Evolutionary conservation across 2,329 filamentous ascomycete species (phyloP).

Genomic region (Aureobasidium namibiae): DNA sequence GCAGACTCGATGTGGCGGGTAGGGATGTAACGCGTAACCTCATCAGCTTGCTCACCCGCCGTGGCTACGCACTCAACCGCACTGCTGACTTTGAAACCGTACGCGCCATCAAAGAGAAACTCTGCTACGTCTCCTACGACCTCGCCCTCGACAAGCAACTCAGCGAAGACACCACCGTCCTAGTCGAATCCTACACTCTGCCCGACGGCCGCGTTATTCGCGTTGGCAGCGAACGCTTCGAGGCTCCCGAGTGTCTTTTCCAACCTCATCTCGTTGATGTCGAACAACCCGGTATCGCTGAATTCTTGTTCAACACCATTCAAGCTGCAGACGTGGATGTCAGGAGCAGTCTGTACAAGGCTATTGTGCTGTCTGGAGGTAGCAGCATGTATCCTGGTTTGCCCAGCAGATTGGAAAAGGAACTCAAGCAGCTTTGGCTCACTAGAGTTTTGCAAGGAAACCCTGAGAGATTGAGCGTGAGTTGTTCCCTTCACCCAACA

Average conservation of each 20-base stretch:
- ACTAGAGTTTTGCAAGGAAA: conserved; percentile 84
- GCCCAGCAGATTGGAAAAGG: conserved; percentile 91
- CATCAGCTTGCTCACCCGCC: conserved; percentile 84
- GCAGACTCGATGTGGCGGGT: conserved; percentile 87
- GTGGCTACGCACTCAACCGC: conserved; percentile 93
- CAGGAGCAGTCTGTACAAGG: conserved; percentile 87
- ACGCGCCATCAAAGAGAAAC: conserved; percentile 98
- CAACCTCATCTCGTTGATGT: conserved; percentile 97
- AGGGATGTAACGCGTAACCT: conserved; percentile 97
- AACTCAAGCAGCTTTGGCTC: conserved; percentile 97
- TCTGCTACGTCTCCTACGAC: conserved; percentile 98
- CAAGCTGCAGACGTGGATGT: conserved; percentile 94
- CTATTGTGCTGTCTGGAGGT: conserved; percentile 90
- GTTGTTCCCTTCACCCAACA: too few species aligned
- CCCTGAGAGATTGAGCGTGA: conserved; percentile 73
- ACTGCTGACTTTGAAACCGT: conserved; percentile 99
- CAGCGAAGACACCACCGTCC: conserved; percentile 91
- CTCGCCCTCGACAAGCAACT: conserved; percentile 91
- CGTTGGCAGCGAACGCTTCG: conserved; percentile 93
- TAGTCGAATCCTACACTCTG: conserved; percentile 95
- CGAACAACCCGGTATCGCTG: conserved; percentile 91
- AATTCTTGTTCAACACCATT: conserved; percentile 98
- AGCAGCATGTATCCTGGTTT: conserved; percentile 99
- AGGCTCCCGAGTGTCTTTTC: conserved; percentile 96
- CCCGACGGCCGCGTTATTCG: conserved; percentile 94